Evolutionary conservation across 352 stramenopile species (phyloP), one percentile per base, ranked within the genome.

Genomic region (Pythium diclinum): DNA sequence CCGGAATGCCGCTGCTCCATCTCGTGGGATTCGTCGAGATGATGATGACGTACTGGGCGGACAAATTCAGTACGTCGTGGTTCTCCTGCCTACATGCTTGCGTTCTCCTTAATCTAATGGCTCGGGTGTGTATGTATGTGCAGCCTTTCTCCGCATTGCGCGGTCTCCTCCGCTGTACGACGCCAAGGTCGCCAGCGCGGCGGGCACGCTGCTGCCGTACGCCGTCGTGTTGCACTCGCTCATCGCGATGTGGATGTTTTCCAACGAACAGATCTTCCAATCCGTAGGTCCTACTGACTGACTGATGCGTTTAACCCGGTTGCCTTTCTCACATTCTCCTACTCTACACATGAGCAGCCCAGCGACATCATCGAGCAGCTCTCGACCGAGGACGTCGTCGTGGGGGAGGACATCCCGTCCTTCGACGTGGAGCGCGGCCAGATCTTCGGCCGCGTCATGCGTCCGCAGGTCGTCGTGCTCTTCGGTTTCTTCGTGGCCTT

Each of bases 211-310:
- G 28, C 73, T 94, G 40, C 85, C 83, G 16, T 92, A 88, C 65
- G 86, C 86, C 8, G 80, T 92, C 30, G 28, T 94, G 13, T 63
- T 91, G 30, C 86, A 92, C 63, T 89, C 76, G 36, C 65, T 92
- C 23, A 64, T 92, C 11, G 83, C 79, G 0, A 79, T 94, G 73
- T 94, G 86, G 86, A 92, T 94, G 86, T 92, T 90, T 61, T 94
- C 86, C 23, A 94, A 94, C 67, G 75, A 81, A n/a, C 71, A 75
- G 56, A 92, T 94, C 62, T 94, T 94, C 60, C 80, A 92, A 67
- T 83, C 76, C 10, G 79, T 79, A 69, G 36, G 68, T 57, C 46
- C 56, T 28, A 28, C 25, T 28, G 25, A 28, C 25, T 28, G 25
- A 69, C 56, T 16, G 25, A 11, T 54, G 23, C 16, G 13, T 23